Percentiles rank a stretch among this genome's conserved stretches.
phyloP scores from a whole-genome alignment of 306 rosid genomes.

The Quercus dentata region DNA sequence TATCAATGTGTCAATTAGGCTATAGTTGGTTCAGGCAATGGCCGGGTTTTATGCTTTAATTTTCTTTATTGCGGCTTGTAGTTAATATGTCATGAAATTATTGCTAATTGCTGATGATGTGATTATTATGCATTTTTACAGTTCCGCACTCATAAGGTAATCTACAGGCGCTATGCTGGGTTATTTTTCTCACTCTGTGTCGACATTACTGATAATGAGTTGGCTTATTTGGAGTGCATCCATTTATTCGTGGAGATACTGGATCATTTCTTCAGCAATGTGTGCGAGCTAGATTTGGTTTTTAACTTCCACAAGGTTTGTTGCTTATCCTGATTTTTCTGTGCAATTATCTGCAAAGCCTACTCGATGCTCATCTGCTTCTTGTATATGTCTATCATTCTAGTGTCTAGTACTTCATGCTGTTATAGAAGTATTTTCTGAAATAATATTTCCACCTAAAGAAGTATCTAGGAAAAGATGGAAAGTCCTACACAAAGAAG shows the following conservation, averaged over 20 bases:
- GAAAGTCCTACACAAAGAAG: background rate
- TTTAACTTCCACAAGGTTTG: constrained; percentile 91
- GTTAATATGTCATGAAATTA: background rate
- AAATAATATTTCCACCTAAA: background rate
- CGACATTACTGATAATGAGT: constrained; percentile 94
- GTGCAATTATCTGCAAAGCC: background rate
- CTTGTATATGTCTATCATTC: background rate
- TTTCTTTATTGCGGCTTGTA: background rate
- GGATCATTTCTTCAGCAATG: constrained; percentile 97
- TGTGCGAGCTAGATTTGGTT: constrained; percentile 86
- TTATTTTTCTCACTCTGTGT: constrained; percentile 96
- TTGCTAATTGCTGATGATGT: constrained; percentile 9
- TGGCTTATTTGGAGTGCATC: constrained; percentile 94
- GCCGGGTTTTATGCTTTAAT: background rate
- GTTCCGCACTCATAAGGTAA: constrained; percentile 96
- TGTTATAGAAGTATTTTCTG: background rate
- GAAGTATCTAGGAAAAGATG: background rate
- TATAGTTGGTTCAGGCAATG: background rate
- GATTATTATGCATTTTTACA: constrained; percentile 32
- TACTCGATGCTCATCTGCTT: background rate
- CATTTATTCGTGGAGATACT: constrained; percentile 93
- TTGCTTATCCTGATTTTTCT: constrained; percentile 5
- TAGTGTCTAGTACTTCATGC: background rate
- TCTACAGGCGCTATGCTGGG: constrained; percentile 96
- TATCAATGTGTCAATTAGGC: background rate